A percentile compares a stretch with the other conserved stretches of the same genome.
phyloP scores from a whole-genome alignment of 2,329 filamentous ascomycete genomes.

The Torrubiella hemipterigena region DNA sequence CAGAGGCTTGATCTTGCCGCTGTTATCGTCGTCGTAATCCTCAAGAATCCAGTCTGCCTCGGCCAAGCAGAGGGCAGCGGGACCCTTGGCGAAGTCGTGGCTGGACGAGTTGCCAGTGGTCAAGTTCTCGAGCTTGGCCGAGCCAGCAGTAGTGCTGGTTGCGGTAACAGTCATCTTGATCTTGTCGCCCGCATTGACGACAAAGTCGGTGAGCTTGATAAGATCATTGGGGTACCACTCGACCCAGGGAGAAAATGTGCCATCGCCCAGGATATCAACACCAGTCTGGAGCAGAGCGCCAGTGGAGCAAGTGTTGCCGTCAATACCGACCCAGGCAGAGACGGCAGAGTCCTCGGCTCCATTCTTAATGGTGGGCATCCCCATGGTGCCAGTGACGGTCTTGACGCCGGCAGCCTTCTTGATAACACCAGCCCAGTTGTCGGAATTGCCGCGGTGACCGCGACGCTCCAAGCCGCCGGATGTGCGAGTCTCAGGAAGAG shows the following conservation, averaged over 20 bases:
- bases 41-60: constrained; percentile 56
- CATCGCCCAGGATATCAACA: constrained; percentile 24
- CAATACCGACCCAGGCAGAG: constrained; percentile 34
- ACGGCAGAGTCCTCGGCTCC: constrained; percentile 7
- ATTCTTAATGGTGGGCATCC: constrained; percentile 13
- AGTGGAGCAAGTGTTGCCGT: constrained; percentile 27
- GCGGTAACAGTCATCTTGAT: constrained; percentile 18
- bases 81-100: constrained; percentile 34
- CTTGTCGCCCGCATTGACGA: constrained; percentile 14
- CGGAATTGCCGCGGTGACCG: no score
- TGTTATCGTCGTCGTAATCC: constrained; percentile 16
- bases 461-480: no score
- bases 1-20: constrained; percentile 12
- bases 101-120: constrained; percentile 35
- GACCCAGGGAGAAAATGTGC: constrained; percentile 30
- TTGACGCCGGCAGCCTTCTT: constrained; percentile 14
- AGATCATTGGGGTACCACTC: constrained; percentile 29
- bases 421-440: constrained; percentile 19
- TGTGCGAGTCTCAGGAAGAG: no score
- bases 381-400: constrained; percentile 16
- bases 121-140: constrained; percentile 6
- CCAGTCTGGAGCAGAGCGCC: constrained; percentile 31
- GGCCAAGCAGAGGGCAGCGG: constrained; percentile 33
- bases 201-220: constrained; percentile 23
- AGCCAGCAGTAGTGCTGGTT: constrained; percentile 6